Base-by-base conservation (phyloP, 2,329 filamentous ascomycete genomes). In the Pseudocercospora pini-densiflorae region DNA sequence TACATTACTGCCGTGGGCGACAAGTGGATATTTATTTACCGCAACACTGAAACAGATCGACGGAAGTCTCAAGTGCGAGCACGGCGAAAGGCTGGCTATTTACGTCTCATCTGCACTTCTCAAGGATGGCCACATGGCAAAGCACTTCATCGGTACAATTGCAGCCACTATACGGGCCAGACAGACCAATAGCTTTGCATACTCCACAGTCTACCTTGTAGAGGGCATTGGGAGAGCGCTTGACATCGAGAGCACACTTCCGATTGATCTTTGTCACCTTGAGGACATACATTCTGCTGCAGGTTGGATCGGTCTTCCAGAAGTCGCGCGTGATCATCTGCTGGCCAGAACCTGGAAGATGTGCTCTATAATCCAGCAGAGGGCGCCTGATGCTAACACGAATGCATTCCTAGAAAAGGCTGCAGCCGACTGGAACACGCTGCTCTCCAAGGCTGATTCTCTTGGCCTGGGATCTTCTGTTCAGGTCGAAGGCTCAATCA, bases 1-100 rank as follows among this genome's bases (percentile, higher is more conserved):
- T 14, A 77, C 78, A 0, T 80, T 84, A 58, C 74, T 85, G 3
- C 82, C 81, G 1, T 85, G 83, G 83, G 81, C 78, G 1, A 81
- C 79, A 4, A 78, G 80, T 68, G 83, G 83, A 3, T 75, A 73
- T 12, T 73, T 83, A 0, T 84, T 82, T 71, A 82, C 80, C 0
- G 74, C 78, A 0, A 78, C 75, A 3, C 68, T 84, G 9, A 71
- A 71, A 9, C 74, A 76, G 1, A 73, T 72, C 14, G 75, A 77
- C 23, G 64, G 71, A 0, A 55, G 27, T 1, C 75, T 79, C 8
- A 60, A 59, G 5, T 83, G 81, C 61, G 69, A 71, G 10, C 82
- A 85, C 67, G 82, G 82, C 16, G 73, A 77, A 5, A 73, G 72
- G 8, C 71, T 84, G 5, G 74, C 77, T 9, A 61, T 65, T 29